Conservation (phyloP, 2,329 filamentous ascomycete genomes). For the Paraconiothyrium brasiliense region DNA sequence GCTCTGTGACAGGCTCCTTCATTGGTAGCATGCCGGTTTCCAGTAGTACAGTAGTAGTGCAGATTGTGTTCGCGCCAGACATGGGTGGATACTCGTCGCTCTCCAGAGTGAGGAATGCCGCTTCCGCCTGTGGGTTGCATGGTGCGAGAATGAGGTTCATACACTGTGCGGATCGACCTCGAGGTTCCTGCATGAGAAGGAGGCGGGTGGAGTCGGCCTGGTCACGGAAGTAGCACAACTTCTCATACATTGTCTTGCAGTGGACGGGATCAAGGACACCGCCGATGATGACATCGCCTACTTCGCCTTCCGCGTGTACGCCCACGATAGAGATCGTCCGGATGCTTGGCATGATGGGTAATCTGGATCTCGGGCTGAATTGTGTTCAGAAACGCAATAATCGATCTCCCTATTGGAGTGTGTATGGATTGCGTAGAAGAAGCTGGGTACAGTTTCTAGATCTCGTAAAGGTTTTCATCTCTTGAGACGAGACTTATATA, state of each 20-base stretch:
- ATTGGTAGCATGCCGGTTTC: conserved; percentile 60
- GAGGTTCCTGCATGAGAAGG: conserved; percentile 58
- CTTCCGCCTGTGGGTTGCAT: conserved; percentile 56
- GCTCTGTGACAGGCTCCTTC: conserved; percentile 54
- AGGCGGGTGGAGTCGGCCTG: conserved; percentile 53
- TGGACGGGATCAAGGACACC: conserved; percentile 55
- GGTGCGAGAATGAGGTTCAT: conserved; percentile 58
- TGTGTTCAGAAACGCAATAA: no score
- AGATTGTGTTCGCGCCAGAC: conserved; percentile 59
- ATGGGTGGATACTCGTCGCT: conserved; percentile 58
- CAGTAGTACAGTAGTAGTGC: conserved; percentile 56
- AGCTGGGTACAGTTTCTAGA: background rate
- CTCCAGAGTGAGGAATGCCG: conserved; percentile 59
- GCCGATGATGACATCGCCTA: conserved; percentile 61
- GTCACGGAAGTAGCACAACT: conserved; percentile 55
- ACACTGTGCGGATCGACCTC: conserved; percentile 52
- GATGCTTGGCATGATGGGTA: background rate
- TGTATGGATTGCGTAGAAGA: no score
- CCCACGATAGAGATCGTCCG: conserved; percentile 31
- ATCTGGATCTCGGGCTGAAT: no score
- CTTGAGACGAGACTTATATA: no score
- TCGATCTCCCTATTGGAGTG: no score
- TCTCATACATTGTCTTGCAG: conserved; percentile 59
- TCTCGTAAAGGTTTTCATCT: no score
- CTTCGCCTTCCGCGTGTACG: conserved; percentile 55